A percentile compares a stretch with the other conserved stretches of the same genome.
Conservation (phyloP, 352 stramenopile genomes). For the Phytophthora crassamura region DNA sequence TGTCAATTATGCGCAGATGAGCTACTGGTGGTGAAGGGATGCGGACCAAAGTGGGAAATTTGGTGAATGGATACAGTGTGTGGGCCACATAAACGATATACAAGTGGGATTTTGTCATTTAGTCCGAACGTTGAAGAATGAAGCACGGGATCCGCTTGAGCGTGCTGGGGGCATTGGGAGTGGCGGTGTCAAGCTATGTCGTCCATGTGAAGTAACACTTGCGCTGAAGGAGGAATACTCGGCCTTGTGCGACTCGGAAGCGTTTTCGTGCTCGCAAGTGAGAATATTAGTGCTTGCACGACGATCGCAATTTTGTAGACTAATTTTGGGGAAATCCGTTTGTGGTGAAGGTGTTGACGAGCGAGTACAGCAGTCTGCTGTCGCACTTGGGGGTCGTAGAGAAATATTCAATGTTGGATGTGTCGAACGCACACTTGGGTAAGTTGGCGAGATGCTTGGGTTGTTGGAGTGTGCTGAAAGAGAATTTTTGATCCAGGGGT, state of each 20-base stretch:
- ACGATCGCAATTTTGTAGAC: not conserved
- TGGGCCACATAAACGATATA: no score
- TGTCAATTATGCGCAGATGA: slow-evolving; percentile 3
- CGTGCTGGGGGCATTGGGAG: slow-evolving; percentile 32
- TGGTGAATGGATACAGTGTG: no score
- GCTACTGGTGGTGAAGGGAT: no score
- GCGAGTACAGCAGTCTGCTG: slow-evolving; percentile 61
- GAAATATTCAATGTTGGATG: slow-evolving; percentile 47
- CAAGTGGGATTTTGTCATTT: not conserved
- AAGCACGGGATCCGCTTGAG: slow-evolving; percentile 15
- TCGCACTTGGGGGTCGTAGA: slow-evolving; percentile 47
- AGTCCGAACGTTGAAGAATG: not conserved
- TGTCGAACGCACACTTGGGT: slow-evolving; percentile 63
- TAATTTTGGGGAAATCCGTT: no score
- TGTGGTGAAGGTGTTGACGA: slow-evolving; percentile 54
- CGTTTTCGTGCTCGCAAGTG: slow-evolving; percentile 67
- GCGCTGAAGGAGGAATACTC: slow-evolving; percentile 41
- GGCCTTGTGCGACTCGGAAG: slow-evolving; percentile 62
- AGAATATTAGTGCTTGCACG: not conserved
- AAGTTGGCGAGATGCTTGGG: not conserved
- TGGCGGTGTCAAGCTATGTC: slow-evolving; percentile 45
- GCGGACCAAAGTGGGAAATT: no score
- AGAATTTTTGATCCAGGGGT: slow-evolving; percentile 27
- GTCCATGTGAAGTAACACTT: slow-evolving; percentile 55
- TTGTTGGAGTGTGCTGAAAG: not conserved